A percentile compares a stretch with the other conserved stretches of the same genome.
These are phyloP conservation scores for Chara braunii DNA, from an alignment of 139 green algal genomes.

Conservation along the genomic window DNA sequence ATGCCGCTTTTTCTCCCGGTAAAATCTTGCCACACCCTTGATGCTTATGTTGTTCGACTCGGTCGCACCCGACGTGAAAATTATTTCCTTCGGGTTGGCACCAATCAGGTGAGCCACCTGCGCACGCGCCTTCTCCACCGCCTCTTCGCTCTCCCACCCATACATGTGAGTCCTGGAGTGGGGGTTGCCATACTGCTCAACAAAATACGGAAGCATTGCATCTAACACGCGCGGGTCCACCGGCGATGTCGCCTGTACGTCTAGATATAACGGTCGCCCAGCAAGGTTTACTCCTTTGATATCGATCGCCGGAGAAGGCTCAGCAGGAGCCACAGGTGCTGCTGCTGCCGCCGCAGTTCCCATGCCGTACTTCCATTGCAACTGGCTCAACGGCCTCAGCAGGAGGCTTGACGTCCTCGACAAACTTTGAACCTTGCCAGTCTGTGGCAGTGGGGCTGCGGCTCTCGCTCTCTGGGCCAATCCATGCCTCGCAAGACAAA, in stretches of 20 bases:
- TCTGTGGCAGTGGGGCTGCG: no score
- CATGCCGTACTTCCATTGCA: no score
- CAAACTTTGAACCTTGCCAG: no score
- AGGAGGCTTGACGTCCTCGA: no score
- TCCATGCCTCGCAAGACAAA: no score
- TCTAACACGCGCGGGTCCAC: conserved; percentile 89
- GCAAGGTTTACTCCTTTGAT: conserved; percentile 84
- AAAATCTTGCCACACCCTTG: conserved; percentile 92
- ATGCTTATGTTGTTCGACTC: conserved; percentile 97
- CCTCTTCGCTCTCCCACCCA: conserved; percentile 89
- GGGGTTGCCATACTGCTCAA: conserved; percentile 88
- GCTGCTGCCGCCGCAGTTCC: no score
- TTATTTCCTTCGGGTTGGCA: conserved; percentile 90
- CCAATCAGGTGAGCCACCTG: conserved; percentile 78
- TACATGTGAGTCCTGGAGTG: conserved; percentile 92
- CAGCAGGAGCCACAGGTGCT: conserved; percentile 53
- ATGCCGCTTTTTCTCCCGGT: conserved; percentile 82
- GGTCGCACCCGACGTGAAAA: conserved; percentile 95
- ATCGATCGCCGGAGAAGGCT: no score
- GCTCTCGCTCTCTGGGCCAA: no score
- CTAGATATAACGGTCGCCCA: conserved; percentile 84
- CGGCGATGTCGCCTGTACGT: conserved; percentile 91
- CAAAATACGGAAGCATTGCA: conserved; percentile 89
- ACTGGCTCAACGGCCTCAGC: no score
- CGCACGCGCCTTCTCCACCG: conserved; percentile 74